Base-by-base conservation (phyloP, 140 eudicot species). In the Bidens hawaiensis region DNA sequence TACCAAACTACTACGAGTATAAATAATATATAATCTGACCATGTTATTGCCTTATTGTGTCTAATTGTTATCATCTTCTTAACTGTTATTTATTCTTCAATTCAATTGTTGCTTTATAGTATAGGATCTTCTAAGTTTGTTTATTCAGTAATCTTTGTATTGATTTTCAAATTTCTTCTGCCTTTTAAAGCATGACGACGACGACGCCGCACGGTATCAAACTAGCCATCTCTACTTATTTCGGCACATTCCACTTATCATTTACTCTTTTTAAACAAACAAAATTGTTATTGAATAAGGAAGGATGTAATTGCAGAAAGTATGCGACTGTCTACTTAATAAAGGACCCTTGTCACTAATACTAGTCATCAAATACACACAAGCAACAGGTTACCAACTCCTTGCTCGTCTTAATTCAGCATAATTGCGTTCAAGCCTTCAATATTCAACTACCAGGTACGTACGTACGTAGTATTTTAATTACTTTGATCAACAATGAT, bases 391-490 rank as follows among this genome's bases (percentile, higher is more conserved):
- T 81, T 4, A 53, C 67, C 36, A 78, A 91, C 40, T 67, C 83
- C 53, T 67, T 91, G 19, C 86, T 82, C 12, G 85, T 80, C 10
- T 76, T 91, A 47, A 76, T 87, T 68, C 98, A 91, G 17, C 98
- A 91, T 62, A 91, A 91, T 74, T 91, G 96, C 40, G 89, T 85
- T 73, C 98, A 91, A 75, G 93, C 96, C 63, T 91, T 91, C 30
- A 69, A 83, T 14, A 46, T 81, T 24, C 82, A 82, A 70, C 83
- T 74, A 47, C 79, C 82, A 74, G 98, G 97, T 90, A n/a, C 47
- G n/a, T 17, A 3, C 36, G n/a, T n/a, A n/a, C n/a, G n/a, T n/a
- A n/a, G n/a, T 31, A n/a, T 6, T 40, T 46, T 63, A 5, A 5
- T 25, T 10, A 19, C 1, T 33, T 34, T n/a, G n/a, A 2, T 34